These are phyloP conservation scores for Ceriops decandra DNA, from an alignment of 345 rosid genomes.

Conservation along the genomic window DNA sequence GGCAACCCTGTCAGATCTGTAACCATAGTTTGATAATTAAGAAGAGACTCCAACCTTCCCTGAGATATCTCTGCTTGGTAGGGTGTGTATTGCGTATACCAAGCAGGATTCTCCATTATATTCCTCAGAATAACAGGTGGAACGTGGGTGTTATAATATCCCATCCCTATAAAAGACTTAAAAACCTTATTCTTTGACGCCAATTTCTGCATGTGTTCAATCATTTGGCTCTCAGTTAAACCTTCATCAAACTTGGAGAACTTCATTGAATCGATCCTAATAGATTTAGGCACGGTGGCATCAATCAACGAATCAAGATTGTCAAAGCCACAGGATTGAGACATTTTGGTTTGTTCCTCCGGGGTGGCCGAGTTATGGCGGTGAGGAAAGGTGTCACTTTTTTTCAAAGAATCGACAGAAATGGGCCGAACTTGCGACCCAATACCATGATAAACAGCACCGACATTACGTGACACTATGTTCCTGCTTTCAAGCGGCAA, in stretches of 20 bases:
- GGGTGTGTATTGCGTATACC: constrained; percentile 98
- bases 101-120: constrained; percentile 94
- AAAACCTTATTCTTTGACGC: constrained; percentile 80
- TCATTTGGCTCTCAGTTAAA: constrained; percentile 84
- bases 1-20: constrained; percentile 92
- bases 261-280: constrained; percentile 75
- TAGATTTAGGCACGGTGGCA: constrained; percentile 92
- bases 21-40: constrained; percentile 83
- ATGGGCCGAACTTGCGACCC: constrained; percentile 59
- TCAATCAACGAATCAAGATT: constrained; percentile 64
- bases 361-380: constrained; percentile 94
- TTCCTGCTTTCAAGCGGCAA: constrained; percentile 21
- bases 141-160: constrained; percentile 79
- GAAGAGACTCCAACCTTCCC: constrained; percentile 85
- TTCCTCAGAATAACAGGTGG: constrained; percentile 95
- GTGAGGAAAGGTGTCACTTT: constrained; percentile 80
- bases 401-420: constrained; percentile 68
- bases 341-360: constrained; percentile 79
- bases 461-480: constrained; percentile 15
- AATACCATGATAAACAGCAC: constrained; percentile 20
- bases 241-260: constrained; percentile 86
- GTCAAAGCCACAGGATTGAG: constrained; percentile 63
- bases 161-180: constrained; percentile 93
- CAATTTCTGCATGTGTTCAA: constrained; percentile 62
- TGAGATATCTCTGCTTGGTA: constrained; percentile 98